Evolutionary conservation across 2,329 filamentous ascomycete genomes (phyloP).

Genomic region (Clarireedia hainanense): DNA sequence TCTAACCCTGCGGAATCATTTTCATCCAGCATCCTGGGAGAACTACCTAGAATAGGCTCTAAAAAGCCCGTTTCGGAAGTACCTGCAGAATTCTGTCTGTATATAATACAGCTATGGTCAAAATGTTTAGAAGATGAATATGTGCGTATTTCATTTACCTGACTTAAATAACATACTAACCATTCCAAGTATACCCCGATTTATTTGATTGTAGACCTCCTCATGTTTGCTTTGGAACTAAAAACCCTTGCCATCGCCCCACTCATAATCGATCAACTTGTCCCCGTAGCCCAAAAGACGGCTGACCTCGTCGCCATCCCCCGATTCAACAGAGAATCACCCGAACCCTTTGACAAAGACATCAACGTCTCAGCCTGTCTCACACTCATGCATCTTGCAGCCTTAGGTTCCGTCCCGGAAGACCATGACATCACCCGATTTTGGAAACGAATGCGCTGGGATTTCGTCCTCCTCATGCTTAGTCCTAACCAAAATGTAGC

Average conservation of each 20-base stretch:
- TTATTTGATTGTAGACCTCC: slow-evolving; percentile 54
- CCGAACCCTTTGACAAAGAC: slow-evolving; percentile 42
- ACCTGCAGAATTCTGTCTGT: slow-evolving; percentile 55
- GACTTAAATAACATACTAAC: slow-evolving; percentile 6
- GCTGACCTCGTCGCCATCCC: slow-evolving; percentile 44
- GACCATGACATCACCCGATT: slow-evolving; percentile 38
- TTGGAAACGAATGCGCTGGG: slow-evolving; percentile 60
- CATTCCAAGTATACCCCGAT: slow-evolving; percentile 49
- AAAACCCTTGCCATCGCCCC: slow-evolving; percentile 52
- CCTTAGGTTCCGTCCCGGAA: slow-evolving; percentile 46
- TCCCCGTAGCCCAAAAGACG: slow-evolving; percentile 49
- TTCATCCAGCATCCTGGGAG: slow-evolving; percentile 59
- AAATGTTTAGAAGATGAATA: slow-evolving; percentile 55
- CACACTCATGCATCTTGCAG: slow-evolving; percentile 56
- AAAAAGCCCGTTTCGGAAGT: slow-evolving; percentile 40
- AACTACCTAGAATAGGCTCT: slow-evolving; percentile 51
- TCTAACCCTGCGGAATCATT: slow-evolving; percentile 55
- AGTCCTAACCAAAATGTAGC: slow-evolving; percentile 55
- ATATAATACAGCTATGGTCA: slow-evolving; percentile 60
- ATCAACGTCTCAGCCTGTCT: slow-evolving; percentile 58
- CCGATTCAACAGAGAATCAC: slow-evolving; percentile 32
- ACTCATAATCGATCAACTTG: slow-evolving; percentile 48
- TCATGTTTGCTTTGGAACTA: slow-evolving; percentile 55
- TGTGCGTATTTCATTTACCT: slow-evolving; percentile 15
- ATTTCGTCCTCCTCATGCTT: slow-evolving; percentile 60